Conservation (phyloP, 2,329 filamentous ascomycete species). For the Colletotrichum destructivum region DNA sequence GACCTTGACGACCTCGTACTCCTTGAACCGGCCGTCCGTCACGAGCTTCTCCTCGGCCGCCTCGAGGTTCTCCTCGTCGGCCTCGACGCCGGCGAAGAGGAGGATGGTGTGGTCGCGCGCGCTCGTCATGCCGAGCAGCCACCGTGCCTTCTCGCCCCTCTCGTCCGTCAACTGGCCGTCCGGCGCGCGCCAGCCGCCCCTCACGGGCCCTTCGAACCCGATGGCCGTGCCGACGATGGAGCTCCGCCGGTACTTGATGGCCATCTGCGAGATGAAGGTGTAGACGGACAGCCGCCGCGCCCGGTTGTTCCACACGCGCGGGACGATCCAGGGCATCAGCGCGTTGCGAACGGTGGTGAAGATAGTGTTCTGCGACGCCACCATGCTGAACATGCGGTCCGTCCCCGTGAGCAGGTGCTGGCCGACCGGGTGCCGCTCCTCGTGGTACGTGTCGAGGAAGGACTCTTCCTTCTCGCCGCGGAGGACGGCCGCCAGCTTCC, state of each 20-base stretch:
- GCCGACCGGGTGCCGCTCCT: conserved; percentile 64
- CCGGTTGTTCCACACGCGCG: conserved; percentile 49
- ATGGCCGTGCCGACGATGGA: conserved; percentile 52
- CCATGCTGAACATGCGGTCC: conserved; percentile 57
- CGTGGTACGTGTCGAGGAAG: conserved; percentile 63
- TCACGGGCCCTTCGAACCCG: conserved; percentile 53
- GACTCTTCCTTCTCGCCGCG: conserved; percentile 46
- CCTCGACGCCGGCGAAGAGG: conserved; percentile 49
- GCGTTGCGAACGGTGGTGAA: conserved; percentile 56
- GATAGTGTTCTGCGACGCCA: conserved; percentile 54
- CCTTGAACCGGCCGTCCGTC: conserved; percentile 32
- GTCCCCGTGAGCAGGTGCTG: conserved; percentile 58
- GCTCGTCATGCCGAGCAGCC: conserved; percentile 48
- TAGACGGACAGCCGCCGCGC: conserved; percentile 48
- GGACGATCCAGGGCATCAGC: conserved; percentile 55
- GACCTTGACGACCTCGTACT: conserved; percentile 43
- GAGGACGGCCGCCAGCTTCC: conserved; percentile 50
- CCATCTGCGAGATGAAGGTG: conserved; percentile 57
- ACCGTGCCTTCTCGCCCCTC: conserved; percentile 39
- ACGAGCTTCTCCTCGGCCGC: conserved; percentile 30
- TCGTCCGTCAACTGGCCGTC: conserved; percentile 51
- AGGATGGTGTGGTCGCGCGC: conserved; percentile 50
- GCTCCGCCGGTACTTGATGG: conserved; percentile 59
- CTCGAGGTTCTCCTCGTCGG: conserved; percentile 31
- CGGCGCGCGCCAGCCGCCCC: conserved; percentile 63